A percentile compares a stretch with the other conserved stretches of the same genome.
Evolutionary conservation across 1,284 basidiomycete genomes (phyloP).

Genomic region (Sanghuangporus sanghuang): DNA sequence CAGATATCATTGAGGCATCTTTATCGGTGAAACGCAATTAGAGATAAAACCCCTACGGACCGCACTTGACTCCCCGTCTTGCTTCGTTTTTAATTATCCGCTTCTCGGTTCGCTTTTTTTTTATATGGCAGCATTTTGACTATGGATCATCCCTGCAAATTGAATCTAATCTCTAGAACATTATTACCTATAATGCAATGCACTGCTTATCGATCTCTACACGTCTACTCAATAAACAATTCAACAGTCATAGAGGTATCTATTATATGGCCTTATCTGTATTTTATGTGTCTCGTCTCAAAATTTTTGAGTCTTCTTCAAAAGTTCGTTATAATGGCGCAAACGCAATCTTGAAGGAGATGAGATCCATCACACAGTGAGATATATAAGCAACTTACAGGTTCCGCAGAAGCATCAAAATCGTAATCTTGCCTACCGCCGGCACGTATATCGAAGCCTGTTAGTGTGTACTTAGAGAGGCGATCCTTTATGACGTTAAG

Average conservation of each 20-base stretch:
- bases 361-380: neutral
- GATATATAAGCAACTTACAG: conserved; percentile 46
- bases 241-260: neutral
- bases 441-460: conserved; percentile 91
- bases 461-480: neutral
- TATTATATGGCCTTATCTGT: neutral
- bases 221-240: neutral
- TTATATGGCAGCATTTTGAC: neutral
- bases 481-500: neutral
- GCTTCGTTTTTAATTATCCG: neutral
- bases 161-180: neutral
- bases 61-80: neutral
- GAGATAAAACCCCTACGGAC: too few species aligned
- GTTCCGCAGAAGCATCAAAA: conserved; percentile 94
- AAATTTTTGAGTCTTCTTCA: conserved; percentile 16
- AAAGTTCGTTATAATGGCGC: conserved; percentile 56
- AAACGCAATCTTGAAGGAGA: conserved; percentile 55
- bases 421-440: conserved; percentile 94
- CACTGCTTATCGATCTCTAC: neutral
- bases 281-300: neutral
- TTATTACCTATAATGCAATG: conserved; percentile 6
- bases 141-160: neutral
- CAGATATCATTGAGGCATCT: neutral
- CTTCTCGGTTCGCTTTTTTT: neutral
- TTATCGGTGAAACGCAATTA: neutral